Evolutionary conservation across 1,139 yeast genomes (phyloP), one percentile per base, ranked within the genome.

Genomic region (Suhomyces wounanorum): DNA sequence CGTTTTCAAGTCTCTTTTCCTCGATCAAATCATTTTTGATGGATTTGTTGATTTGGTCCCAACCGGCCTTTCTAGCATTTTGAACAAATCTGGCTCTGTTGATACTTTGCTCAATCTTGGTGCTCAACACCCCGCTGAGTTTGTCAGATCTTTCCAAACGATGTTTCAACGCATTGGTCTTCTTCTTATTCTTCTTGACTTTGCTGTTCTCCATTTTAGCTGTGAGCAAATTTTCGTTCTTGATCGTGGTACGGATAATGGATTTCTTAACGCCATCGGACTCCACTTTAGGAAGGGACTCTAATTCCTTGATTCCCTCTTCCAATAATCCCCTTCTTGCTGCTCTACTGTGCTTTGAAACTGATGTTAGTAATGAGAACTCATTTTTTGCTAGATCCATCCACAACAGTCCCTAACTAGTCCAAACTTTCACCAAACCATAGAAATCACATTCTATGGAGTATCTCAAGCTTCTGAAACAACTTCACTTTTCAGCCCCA

Each of bases 341-440:
- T 6, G 91, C 91, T 71, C 94, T 80, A 44, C 91, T 84, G 56
- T 79, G 84, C 57, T 85, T 86, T 11, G 90, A 84, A 31, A 84
- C 79, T 75, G 59, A 3, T 31, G 63, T 62, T 62, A 59, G 70
- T 61, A 55, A 6, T 37, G 39, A 31, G 16, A 31, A 31, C 16
- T 31, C 13, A 9, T 31, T 3, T 3, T 26, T 4, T 8, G 10
- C 30, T 31, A 13, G 2, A 14, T 31, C 14, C 16, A 31, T 7
- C 35, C 14, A n/a, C 2, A 31, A 31, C 31, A 3, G 16, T 4
- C 46, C 25, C 39, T 5, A 14, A 14, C n/a, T 7, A 38, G 6
- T 13, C 26, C 30, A 38, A 38, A n/a, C 10, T 23, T 38, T 38
- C n/a, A 11, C 18, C 10, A 16, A 3, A 9, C 23, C 23, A 21